Base-by-base conservation (phyloP, 768 basidiomycete genomes). In the Boletus speciosus region DNA sequence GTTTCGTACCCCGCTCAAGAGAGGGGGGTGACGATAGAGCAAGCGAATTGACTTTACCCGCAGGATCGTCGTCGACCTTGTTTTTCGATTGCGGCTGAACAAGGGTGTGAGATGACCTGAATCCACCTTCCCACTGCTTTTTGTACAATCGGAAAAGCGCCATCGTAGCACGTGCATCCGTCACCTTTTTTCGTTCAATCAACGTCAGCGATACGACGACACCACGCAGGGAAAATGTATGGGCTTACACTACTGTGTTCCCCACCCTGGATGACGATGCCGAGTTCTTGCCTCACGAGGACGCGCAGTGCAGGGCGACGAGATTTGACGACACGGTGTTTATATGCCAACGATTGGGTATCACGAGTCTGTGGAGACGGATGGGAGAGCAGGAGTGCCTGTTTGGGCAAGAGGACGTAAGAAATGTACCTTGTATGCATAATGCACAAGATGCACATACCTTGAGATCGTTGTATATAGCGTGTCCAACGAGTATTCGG, bases 161-260 rank as follows among this genome's bases (percentile, higher is more conserved):
- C 93, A 99, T 97, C 0, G 94, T 90, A 0, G 95, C 96, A 48
- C 95, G 81, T 1, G 95, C 93, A 67, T 98, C 95, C 16, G 83
- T 90, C 5, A 98, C 85, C 95, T 97, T 49, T 97, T 49, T 42
- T 47, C 25, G 37, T 27, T 44, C 23, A 31, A 16, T 25, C 40
- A 14, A 49, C 25, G 40, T 46, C 23, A 57, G 25, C 39, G 2
- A 37, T 34, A 31, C 37, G 41, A 55, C 9, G 8, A 29, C 10
- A 43, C 2, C 10, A 40, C 2, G 16, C 1, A 23, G 12, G 23
- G 12, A 43, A 25, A 38, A 35, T 16, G 19, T 16, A 40, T 37
- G 16, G 15, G 12, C 89, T 51, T 66, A 95, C 95, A 71, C 92
- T 94, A 34, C 81, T 90, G 68, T 98, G 96, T 62, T 97, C 92